These are phyloP conservation scores for Nigrograna mackinnonii DNA, from an alignment of 2,329 filamentous ascomycete species.

Conservation along the genomic window DNA sequence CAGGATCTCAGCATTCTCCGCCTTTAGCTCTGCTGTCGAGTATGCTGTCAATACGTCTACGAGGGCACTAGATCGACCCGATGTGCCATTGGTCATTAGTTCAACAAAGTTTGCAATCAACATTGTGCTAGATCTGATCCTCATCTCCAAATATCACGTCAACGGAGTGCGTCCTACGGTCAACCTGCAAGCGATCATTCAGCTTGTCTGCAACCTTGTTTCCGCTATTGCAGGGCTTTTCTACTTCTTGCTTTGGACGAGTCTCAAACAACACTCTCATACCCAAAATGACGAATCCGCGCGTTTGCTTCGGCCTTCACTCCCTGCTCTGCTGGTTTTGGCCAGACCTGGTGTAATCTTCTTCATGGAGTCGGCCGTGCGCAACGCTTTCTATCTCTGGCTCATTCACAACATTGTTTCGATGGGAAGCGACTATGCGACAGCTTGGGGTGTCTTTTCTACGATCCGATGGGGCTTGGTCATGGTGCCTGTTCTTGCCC, in stretches of 20 bases:
- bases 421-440: conserved; percentile 67
- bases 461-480: conserved; percentile 75
- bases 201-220: conserved; percentile 57
- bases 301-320: conserved; percentile 20
- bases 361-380: conserved; percentile 66
- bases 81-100: conserved; percentile 70
- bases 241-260: conserved; percentile 59
- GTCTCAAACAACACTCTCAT: conserved; percentile 31
- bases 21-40: conserved; percentile 65
- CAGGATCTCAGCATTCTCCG: conserved; percentile 65
- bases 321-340: conserved; percentile 55
- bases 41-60: conserved; percentile 65
- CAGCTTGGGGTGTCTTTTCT: conserved; percentile 74
- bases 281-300: conserved; percentile 11
- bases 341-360: conserved; percentile 61
- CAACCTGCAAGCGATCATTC: conserved; percentile 67
- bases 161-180: conserved; percentile 58
- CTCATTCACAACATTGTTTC: conserved; percentile 66
- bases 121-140: conserved; percentile 67
- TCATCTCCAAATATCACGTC: conserved; percentile 70
- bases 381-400: conserved; percentile 74
- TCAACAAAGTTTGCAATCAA: conserved; percentile 66
- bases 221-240: conserved; percentile 51
- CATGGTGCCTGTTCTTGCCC: conserved; percentile 71
- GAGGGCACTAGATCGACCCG: conserved; percentile 68